Percentiles rank a stretch among this genome's conserved stretches.
Evolutionary conservation across 331 rosid genomes (phyloP).

Genomic region (Ulmus americana): DNA sequence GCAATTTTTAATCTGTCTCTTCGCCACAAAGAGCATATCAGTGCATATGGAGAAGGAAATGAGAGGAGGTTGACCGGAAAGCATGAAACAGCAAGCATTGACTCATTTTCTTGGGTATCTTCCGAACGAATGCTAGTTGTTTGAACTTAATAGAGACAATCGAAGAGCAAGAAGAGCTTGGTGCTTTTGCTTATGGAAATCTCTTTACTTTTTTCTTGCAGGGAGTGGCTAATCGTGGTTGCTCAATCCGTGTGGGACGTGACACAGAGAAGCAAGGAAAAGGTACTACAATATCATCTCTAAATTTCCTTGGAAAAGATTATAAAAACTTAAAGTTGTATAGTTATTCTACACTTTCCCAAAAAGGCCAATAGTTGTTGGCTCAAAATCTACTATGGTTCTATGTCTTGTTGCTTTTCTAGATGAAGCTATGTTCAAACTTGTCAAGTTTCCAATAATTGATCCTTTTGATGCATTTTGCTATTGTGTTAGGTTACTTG

Average conservation of each 20-base stretch:
- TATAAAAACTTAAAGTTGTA: too few relatives aligned
- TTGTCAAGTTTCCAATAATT: not conserved
- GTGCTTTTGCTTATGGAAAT: conserved; percentile 9
- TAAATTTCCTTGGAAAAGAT: too few relatives aligned
- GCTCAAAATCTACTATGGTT: too few relatives aligned
- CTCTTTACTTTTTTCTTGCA: conserved; percentile 29
- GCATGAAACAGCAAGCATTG: conserved; percentile 87
- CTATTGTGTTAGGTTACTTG: conserved; percentile 68
- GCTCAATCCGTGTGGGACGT: conserved; percentile 97
- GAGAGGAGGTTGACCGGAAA: conserved; percentile 97
- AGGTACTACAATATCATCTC: conserved; percentile 38
- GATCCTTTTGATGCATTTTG: conserved; percentile 15
- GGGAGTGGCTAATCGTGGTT: conserved; percentile 99
- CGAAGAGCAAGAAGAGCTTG: conserved; percentile 5
- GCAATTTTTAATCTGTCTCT: conserved; percentile 91
- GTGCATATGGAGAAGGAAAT: conserved; percentile 98
- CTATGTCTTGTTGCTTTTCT: too few relatives aligned
- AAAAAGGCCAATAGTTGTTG: too few relatives aligned
- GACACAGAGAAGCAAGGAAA: conserved; percentile 82
- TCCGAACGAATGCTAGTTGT: conserved; percentile 6
- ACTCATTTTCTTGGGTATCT: conserved; percentile 90
- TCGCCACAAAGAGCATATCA: conserved; percentile 77
- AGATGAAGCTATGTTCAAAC: too few relatives aligned
- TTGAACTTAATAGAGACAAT: not conserved
- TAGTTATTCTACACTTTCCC: too few relatives aligned